phyloP scores from a whole-genome alignment of 441 rosid genomes.

The Erodium moschatum region DNA sequence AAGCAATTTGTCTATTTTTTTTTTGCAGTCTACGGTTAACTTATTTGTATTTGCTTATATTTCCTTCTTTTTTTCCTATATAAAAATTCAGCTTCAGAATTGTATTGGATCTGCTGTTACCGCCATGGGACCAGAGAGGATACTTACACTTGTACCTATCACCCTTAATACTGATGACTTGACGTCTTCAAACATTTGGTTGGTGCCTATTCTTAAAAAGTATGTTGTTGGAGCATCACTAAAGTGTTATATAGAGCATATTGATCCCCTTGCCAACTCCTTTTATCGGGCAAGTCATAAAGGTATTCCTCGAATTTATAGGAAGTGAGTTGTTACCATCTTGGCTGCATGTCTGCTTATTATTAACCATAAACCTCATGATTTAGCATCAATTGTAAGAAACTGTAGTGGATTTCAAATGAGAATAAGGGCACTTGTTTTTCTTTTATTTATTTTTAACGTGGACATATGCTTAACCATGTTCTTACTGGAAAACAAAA shows the following conservation, averaged over 20 bases:
- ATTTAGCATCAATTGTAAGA: not conserved
- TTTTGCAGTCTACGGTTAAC: no score
- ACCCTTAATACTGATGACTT: constrained; percentile 43
- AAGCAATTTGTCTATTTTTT: no score
- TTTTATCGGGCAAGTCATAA: constrained; percentile 43
- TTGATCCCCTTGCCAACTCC: constrained; percentile 76
- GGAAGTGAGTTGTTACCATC: not conserved
- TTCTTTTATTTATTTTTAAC: not conserved
- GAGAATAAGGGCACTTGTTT: not conserved
- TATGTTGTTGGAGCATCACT: constrained; percentile 63
- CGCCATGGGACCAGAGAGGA: constrained; percentile 73
- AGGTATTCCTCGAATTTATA: constrained; percentile 39
- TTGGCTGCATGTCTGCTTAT: not conserved
- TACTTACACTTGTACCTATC: constrained; percentile 62
- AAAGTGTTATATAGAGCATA: constrained; percentile 59
- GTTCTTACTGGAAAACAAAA: not conserved
- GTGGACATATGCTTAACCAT: not conserved
- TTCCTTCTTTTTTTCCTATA: constrained; percentile 10
- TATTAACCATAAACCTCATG: not conserved
- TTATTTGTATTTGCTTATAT: constrained; percentile 15
- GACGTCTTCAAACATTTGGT: constrained; percentile 57
- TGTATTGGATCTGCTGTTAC: constrained; percentile 82
- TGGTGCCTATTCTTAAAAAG: constrained; percentile 66
- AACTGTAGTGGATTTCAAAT: constrained; percentile 4
- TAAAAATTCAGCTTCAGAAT: constrained; percentile 45